Percentiles rank a stretch among this genome's conserved stretches.
Evolutionary conservation across 495 filamentous ascomycete genomes (phyloP).

Genomic region (Trichocladium antarcticum): DNA sequence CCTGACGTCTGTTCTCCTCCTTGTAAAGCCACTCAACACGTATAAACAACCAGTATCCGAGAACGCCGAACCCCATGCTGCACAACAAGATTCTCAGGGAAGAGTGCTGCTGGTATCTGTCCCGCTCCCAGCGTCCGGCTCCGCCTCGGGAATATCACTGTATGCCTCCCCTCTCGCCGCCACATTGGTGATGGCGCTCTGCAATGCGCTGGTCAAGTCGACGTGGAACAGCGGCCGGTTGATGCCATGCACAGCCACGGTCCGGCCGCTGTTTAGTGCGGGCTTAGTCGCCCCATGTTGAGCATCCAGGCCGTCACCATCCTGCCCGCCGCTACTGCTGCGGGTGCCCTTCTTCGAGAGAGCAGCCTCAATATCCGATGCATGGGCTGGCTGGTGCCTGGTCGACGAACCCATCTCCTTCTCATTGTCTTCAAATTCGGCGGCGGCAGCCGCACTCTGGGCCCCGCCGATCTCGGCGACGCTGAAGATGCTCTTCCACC

Average conservation of each 20-base stretch:
- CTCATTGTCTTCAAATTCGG: slow-evolving; percentile 47
- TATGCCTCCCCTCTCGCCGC: slow-evolving; percentile 35
- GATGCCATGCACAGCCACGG: slow-evolving; percentile 67
- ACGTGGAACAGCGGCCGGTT: slow-evolving; percentile 91
- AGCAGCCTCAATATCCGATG: slow-evolving; percentile 9
- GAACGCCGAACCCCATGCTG: not conserved
- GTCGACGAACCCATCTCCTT: slow-evolving; percentile 31
- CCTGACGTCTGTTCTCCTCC: not conserved
- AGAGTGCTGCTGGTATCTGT: not conserved
- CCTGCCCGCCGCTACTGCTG: not conserved
- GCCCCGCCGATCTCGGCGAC: slow-evolving; percentile 78
- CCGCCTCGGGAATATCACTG: not conserved
- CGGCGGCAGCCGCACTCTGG: slow-evolving; percentile 50
- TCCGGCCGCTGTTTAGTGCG: slow-evolving; percentile 8
- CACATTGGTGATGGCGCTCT: slow-evolving; percentile 76
- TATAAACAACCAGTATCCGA: not conserved
- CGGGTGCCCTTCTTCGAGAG: not conserved
- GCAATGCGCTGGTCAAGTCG: slow-evolving; percentile 81
- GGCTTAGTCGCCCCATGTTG: slow-evolving; percentile 1
- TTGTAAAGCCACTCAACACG: not conserved
- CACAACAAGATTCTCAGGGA: not conserved
- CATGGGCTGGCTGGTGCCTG: not conserved
- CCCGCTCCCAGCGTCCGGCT: not conserved
- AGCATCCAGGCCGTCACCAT: not conserved
- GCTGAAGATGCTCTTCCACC: slow-evolving; percentile 95